Conservation (phyloP, 1,284 basidiomycete genomes). For the Leccinum solheimii region DNA sequence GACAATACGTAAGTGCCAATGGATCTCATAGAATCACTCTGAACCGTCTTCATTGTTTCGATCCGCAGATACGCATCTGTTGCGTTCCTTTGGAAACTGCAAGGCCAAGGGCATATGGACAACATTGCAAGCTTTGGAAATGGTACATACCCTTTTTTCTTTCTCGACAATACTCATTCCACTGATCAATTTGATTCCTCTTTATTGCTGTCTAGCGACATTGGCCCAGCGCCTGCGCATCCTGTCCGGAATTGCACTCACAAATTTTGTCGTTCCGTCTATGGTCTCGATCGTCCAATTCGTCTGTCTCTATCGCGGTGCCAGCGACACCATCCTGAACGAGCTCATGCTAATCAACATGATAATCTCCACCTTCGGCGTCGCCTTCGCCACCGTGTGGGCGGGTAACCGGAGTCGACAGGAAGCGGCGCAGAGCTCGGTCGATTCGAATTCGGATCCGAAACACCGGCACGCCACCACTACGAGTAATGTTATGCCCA, state of each 20-base stretch:
- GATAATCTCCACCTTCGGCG: conserved; percentile 15
- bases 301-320: conserved; percentile 4
- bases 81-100: conserved; percentile 23
- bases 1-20: conserved; percentile 27
- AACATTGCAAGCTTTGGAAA: not conserved
- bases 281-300: conserved; percentile 30
- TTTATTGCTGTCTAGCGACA: conserved; percentile 9
- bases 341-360: conserved; percentile 10
- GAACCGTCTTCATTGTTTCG: not conserved
- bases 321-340: not conserved
- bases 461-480: not conserved
- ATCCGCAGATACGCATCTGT: conserved; percentile 20
- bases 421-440: not conserved
- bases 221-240: conserved; percentile 18
- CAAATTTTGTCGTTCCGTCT: conserved; percentile 27
- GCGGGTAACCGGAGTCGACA: conserved; percentile 6
- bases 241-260: conserved; percentile 25
- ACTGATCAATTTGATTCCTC: not conserved
- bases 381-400: conserved; percentile 21
- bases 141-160: not conserved
- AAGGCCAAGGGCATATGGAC: not conserved
- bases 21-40: not conserved
- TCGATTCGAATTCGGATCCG: not conserved
- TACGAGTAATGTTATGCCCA: not conserved
- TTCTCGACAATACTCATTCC: not conserved